Evolutionary conservation across 306 rosid species (phyloP), one percentile per base, ranked within the genome.

Genomic region (Lathyrus aphaca): DNA sequence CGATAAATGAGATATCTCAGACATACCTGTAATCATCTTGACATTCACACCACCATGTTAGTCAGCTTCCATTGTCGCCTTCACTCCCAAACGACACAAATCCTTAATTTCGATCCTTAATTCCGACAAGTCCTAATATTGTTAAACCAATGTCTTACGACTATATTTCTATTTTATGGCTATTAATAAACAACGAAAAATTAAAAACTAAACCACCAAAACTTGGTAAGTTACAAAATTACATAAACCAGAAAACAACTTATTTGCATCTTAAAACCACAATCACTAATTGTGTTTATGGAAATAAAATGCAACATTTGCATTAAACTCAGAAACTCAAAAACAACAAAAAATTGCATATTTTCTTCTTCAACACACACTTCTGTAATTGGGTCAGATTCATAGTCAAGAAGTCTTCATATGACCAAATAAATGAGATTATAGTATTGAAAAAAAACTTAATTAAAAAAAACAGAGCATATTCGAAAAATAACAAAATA

Each of bases 131-230:
- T n/a, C n/a, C n/a, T n/a, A n/a, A n/a, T n/a, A n/a, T n/a, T n/a
- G n/a, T n/a, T n/a, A n/a, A n/a, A n/a, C n/a, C n/a, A n/a, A n/a
- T n/a, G n/a, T n/a, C n/a, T n/a, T n/a, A n/a, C n/a, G n/a, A n/a
- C n/a, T n/a, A n/a, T n/a, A n/a, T n/a, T n/a, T n/a, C n/a, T n/a
- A n/a, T n/a, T n/a, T n/a, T n/a, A n/a, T 82, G 94, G 94, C 98
- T 90, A 92, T 77, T 86, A 82, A 66, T 66, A 82, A 90, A 81
- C 85, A 84, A 77, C 19, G 77, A 65, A 83, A 83, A 74, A 66
- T 86, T 77, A 80, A 78, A 85, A 76, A 45, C 58, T 80, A 40
- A 35, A 69, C 19, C 76, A 64, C 69, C 72, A 64, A 65, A 64
- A 42, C 48, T 44, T 14, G 63, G 72, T n/a, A 68, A 48, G 62